Percentiles rank a stretch among this genome's conserved stretches.
Conservation (phyloP, 1,284 basidiomycete genomes). For the Boletus smithii region DNA sequence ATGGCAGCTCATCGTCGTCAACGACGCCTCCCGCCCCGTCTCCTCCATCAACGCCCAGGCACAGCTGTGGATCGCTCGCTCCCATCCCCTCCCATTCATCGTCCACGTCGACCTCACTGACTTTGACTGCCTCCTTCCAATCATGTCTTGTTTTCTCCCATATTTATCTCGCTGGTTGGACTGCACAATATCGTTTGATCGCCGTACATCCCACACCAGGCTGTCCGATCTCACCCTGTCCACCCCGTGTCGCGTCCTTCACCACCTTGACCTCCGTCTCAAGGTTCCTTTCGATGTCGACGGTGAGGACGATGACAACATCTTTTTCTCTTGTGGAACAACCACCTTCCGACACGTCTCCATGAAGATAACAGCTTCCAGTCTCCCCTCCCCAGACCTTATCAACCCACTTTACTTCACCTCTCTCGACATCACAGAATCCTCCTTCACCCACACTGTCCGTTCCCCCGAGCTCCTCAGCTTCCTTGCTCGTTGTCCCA, state of each 20-base stretch:
- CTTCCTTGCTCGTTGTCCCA: conserved; percentile 57
- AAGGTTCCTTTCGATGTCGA: conserved; percentile 30
- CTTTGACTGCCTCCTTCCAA: conserved; percentile 52
- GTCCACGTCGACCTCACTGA: conserved; percentile 50
- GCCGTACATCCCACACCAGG: conserved; percentile 18
- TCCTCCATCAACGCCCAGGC: conserved; percentile 45
- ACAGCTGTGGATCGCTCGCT: conserved; percentile 50
- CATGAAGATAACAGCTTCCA: conserved; percentile 44
- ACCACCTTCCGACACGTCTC: conserved; percentile 34
- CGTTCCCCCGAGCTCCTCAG: conserved; percentile 47
- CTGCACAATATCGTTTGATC: conserved; percentile 39
- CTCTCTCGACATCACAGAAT: conserved; percentile 53
- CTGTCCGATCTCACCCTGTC: conserved; percentile 21
- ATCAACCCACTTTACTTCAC: conserved; percentile 53
- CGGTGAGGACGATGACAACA: conserved; percentile 28
- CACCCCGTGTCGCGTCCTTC: conserved; percentile 22
- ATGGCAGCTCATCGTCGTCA: conserved; percentile 57
- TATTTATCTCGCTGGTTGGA: conserved; percentile 53
- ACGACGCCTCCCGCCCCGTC: conserved; percentile 40
- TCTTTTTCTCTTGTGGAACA: conserved; percentile 33
- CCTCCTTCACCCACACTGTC: conserved; percentile 28
- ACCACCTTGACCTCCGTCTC: conserved; percentile 28
- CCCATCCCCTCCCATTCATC: conserved; percentile 50
- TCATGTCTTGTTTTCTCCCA: conserved; percentile 58
- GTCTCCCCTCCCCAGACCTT: conserved; percentile 42